Evolutionary conservation across 2,329 filamentous ascomycete species (phyloP).

Genomic region (Cladophialophora psammophila): DNA sequence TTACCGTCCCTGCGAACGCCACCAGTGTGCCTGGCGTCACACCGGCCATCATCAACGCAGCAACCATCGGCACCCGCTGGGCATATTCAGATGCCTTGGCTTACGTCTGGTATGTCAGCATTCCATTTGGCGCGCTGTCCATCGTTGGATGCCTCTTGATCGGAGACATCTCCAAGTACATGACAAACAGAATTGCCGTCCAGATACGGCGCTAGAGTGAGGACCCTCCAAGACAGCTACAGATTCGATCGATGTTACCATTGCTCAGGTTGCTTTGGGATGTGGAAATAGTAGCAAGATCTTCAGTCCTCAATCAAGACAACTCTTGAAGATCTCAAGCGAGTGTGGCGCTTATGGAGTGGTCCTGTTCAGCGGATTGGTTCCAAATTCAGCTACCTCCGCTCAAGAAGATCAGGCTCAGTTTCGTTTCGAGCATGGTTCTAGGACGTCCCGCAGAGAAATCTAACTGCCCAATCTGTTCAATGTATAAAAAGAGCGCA

Average conservation of each 20-base stretch:
- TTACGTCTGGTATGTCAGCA: constrained; percentile 30
- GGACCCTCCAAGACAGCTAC: neutral
- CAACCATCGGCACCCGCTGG: constrained; percentile 29
- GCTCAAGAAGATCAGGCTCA: neutral
- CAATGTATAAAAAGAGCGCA: no score
- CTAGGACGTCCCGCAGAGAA: no score
- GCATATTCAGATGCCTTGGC: constrained; percentile 28
- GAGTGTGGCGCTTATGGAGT: neutral
- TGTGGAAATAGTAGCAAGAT: neutral
- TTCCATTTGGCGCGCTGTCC: constrained; percentile 31
- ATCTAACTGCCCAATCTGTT: no score
- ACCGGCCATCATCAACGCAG: constrained; percentile 22
- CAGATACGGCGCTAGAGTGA: constrained; percentile 19
- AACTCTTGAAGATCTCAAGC: neutral
- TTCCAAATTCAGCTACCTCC: neutral
- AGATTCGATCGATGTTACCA: neutral
- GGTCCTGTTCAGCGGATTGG: neutral
- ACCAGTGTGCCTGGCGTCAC: constrained; percentile 24
- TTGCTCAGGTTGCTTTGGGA: neutral
- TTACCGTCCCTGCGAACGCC: constrained; percentile 23
- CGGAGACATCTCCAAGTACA: constrained; percentile 31
- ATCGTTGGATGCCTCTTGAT: constrained; percentile 32
- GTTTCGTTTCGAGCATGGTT: neutral
- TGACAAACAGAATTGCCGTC: constrained; percentile 34
- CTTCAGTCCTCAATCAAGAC: neutral